Evolutionary conservation across 2,329 filamentous ascomycete species (phyloP).

Genomic region (Talaromyces sp.): DNA sequence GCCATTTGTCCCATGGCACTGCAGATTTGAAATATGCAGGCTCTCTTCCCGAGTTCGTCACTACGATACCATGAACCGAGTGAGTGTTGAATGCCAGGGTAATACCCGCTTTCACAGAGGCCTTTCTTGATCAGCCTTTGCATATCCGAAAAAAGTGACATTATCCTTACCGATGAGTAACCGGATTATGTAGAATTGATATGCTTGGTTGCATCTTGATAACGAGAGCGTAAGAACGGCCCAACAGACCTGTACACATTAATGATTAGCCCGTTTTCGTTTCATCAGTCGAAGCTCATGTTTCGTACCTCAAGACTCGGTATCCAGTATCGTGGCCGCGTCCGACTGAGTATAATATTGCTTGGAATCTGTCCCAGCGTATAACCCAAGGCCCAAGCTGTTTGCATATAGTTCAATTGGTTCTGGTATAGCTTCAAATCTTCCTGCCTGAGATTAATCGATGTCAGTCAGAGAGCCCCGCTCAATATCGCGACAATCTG

Average conservation of each 20-base stretch:
- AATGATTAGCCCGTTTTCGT: neutral
- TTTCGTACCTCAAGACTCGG: constrained; percentile 43
- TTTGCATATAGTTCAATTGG: constrained; percentile 55
- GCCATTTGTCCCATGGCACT: constrained; percentile 46
- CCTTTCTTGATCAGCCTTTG: constrained; percentile 2
- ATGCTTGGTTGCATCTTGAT: constrained; percentile 41
- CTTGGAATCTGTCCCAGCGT: constrained; percentile 53
- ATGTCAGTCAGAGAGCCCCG: neutral
- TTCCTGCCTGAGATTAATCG: constrained; percentile 43
- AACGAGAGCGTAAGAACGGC: constrained; percentile 48
- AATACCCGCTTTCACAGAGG: constrained; percentile 42
- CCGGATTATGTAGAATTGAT: constrained; percentile 47
- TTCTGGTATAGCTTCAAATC: constrained; percentile 53
- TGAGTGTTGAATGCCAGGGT: constrained; percentile 53
- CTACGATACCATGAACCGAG: constrained; percentile 52
- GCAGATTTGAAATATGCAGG: constrained; percentile 52
- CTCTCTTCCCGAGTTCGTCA: constrained; percentile 51
- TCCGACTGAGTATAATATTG: constrained; percentile 52
- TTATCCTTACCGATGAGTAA: constrained; percentile 46
- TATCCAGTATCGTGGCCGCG: constrained; percentile 50
- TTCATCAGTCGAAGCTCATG: constrained; percentile 8
- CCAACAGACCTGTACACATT: constrained; percentile 41
- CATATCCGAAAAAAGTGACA: neutral
- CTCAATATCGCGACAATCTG: neutral
- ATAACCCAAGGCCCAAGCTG: constrained; percentile 60